Base-by-base conservation (phyloP, 1,139 yeast genomes). In the Komagataea norvegica region DNA sequence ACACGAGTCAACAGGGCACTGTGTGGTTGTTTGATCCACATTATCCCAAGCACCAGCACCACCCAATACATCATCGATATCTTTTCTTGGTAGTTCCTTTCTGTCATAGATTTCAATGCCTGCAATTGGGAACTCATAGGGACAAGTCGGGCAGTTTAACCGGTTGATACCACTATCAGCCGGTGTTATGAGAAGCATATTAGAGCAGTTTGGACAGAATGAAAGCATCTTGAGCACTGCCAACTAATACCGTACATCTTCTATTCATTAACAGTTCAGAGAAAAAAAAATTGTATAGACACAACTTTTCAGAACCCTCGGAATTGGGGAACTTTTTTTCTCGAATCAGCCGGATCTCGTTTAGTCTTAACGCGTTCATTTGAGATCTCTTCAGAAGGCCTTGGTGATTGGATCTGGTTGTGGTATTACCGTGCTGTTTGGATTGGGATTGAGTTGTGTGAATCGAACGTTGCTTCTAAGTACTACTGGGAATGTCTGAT, bases 11-110 rank as follows among this genome's bases (percentile, higher is more conserved):
- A 76, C 70, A 4, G 96, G 96, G 67, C 98, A 91, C 58, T 91
- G 95, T 0, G 91, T 83, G 2, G 77, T 68, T 0, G 91, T 83
- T 55, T 83, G 91, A 57, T 93, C 98, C 22, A 93, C 98, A 57
- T 91, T 89, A 59, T 91, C 98, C 98, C 98, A 91, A 3, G 97
- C 94, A 20, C 96, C 97, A 49, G 81, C 93, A 29, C 96, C 96
- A 43, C 99, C 98, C 20, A 91, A 71, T 9, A 91, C 96, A 64
- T 91, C 98, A 61, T 91, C 99, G 4, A 91, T 93, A 51, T 87
- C 85, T 56, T 91, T 91, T 57, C 95, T 71, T 26, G 85, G 83
- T 56, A 91, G 71, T 43, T 73, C 73, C 57, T 84, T 87, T 43
- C 96, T 71, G 59, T 89, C 96, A 60, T 69, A 91, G 64, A 91